A percentile compares a stretch with the other conserved stretches of the same genome.
Conservation (phyloP, 257 asterid species). For the Paraleonurus japonicus region DNA sequence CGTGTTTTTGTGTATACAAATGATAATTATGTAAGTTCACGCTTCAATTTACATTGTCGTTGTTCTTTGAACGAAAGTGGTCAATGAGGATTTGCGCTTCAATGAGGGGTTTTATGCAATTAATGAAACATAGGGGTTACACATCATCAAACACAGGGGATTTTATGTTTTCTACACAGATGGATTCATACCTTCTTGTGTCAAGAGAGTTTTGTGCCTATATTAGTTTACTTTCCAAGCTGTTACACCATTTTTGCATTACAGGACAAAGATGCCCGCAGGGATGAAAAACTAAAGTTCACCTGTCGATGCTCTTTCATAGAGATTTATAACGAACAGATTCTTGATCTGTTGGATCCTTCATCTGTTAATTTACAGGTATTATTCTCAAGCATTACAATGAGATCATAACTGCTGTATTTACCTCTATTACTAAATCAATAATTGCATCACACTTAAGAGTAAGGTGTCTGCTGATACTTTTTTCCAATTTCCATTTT, state of each 20-base stretch:
- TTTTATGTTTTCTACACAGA: too few relatives aligned
- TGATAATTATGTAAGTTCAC: too few relatives aligned
- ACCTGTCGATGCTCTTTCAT: slow-evolving; percentile 88
- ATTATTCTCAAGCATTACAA: slow-evolving; percentile 9
- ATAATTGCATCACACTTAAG: not conserved
- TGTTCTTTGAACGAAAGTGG: too few relatives aligned
- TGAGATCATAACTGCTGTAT: not conserved
- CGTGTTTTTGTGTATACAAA: too few relatives aligned
- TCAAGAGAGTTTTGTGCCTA: slow-evolving; percentile 9
- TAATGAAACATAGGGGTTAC: too few relatives aligned
- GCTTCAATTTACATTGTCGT: too few relatives aligned
- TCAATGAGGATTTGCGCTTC: too few relatives aligned
- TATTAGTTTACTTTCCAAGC: slow-evolving; percentile 3
- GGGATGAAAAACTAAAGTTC: slow-evolving; percentile 84
- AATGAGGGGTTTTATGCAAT: too few relatives aligned
- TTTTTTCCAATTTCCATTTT: not conserved
- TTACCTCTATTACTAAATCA: too few relatives aligned
- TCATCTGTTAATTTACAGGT: slow-evolving; percentile 88
- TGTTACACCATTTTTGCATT: slow-evolving; percentile 16
- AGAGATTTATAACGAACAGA: slow-evolving; percentile 94
- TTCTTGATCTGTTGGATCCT: slow-evolving; percentile 91
- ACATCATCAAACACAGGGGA: too few relatives aligned
- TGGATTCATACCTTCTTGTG: not conserved
- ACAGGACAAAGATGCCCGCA: slow-evolving; percentile 88
- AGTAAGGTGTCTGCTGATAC: slow-evolving; percentile 5